A percentile compares a stretch with the other conserved stretches of the same genome.
Evolutionary conservation across 441 rosid species (phyloP).

Genomic region (Populus hybrid): DNA sequence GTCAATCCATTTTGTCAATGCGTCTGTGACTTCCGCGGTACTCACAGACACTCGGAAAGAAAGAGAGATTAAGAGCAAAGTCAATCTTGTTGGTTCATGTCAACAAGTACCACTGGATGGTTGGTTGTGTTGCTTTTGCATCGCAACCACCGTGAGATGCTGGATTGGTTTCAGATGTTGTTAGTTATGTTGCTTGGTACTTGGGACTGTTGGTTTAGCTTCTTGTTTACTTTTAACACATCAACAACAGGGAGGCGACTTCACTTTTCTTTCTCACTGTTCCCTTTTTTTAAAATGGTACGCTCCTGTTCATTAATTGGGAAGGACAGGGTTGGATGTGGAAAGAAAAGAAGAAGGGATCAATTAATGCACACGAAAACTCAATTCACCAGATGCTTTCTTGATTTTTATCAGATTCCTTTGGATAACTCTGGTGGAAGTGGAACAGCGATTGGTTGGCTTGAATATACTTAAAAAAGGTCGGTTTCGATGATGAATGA

Average conservation of each 20-base stretch:
- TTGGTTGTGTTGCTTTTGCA: conserved; percentile 15
- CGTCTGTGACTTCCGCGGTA: not conserved
- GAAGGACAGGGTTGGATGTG: not conserved
- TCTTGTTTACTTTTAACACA: conserved; percentile 1
- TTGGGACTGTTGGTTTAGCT: not conserved
- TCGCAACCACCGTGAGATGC: conserved; percentile 12
- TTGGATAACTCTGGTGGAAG: not conserved
- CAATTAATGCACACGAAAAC: conserved; percentile 12
- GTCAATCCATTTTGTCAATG: conserved; percentile 25
- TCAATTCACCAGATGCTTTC: conserved; percentile 9
- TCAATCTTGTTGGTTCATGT: conserved; percentile 1
- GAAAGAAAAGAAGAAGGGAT: not conserved
- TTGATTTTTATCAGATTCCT: conserved; percentile 12
- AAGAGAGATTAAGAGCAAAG: not conserved
- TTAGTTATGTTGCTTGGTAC: conserved; percentile 12
- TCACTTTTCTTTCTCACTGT: not conserved
- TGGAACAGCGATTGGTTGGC: conserved; percentile 6
- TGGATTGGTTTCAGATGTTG: conserved; percentile 1
- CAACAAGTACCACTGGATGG: conserved; percentile 5
- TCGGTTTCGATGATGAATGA: conserved; percentile 9
- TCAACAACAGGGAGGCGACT: not conserved
- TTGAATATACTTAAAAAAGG: conserved; percentile 1
- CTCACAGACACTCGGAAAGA: too few species aligned
- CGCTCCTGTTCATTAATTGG: not conserved
- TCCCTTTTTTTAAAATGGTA: not conserved